Evolutionary conservation across 768 basidiomycete species (phyloP), one percentile per base, ranked within the genome.

Genomic region (Naganishia kalamii): DNA sequence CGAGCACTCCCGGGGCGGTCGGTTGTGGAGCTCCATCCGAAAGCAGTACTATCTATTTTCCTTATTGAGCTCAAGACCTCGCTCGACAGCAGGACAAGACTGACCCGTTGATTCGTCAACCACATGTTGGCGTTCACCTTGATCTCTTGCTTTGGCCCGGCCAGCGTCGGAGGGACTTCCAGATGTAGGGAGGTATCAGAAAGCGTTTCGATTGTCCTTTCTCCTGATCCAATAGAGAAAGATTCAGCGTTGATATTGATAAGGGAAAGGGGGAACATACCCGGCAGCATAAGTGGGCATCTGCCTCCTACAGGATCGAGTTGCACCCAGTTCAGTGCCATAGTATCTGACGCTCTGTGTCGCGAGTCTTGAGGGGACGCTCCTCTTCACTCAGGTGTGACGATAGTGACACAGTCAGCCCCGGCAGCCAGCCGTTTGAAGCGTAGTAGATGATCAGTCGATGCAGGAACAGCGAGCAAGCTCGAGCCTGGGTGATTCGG

Each of bases 21-120:
- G 1, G 21, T 15, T 57, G n/a, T 11, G 21, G 7, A 21, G 54
- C 1, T 2, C 21, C 33, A 11, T 15, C 40, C 21, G 54, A 21
- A 2, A 57, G 54, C 11, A 57, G 40, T 1, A 57, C 54, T 15
- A 57, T 37, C 54, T 57, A 25, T 23, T n/a, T 11, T 40, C 37
- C 21, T 27, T 15, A 6, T 13, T 21, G 13, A 40, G 37, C 33
- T 37, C 19, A 4, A 41, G 32, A 10, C 10, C 19, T 25, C 13
- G 46, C 46, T 10, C n/a, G 46, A 7, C 10, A 25, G 7, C n/a
- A 47, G 46, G 46, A 47, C 4, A 25, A 11, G 32, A 32, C 54
- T 15, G 30, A 57, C 54, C 54, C 54, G 54, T 57, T 40, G 15
- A 41, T 57, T 27, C 54, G 54, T 57, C 54, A 57, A 27, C 54